Percentiles rank a stretch among this genome's conserved stretches.
These are phyloP conservation scores for Tetrapyrgos nigripes DNA, from an alignment of 1,284 basidiomycete species.

Conservation along the genomic window DNA sequence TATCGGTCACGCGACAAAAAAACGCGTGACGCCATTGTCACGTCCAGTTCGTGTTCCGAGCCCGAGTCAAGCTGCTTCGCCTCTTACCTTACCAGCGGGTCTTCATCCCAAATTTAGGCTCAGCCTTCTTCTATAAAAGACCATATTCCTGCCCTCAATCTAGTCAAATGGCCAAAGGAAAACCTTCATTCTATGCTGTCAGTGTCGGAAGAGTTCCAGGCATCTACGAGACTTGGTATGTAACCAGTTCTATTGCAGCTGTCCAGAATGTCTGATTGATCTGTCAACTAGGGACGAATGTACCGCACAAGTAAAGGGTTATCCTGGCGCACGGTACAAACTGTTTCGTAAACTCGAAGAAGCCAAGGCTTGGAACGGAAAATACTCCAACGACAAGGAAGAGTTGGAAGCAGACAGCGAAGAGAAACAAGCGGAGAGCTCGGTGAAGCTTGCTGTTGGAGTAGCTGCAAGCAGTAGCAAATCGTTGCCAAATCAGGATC, in stretches of 20 bases:
- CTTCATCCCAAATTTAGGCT: too few species aligned
- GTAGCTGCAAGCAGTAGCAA: not conserved
- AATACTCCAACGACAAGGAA: not conserved
- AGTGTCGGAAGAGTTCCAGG: conserved; percentile 40
- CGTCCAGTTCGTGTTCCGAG: too few species aligned
- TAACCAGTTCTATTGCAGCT: not conserved
- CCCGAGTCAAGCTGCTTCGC: too few species aligned
- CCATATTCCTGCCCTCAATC: not conserved
- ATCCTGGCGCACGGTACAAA: conserved; percentile 52
- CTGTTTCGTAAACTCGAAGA: conserved; percentile 52
- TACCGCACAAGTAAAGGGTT: conserved; percentile 54
- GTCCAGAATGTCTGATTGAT: too few species aligned
- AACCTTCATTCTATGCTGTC: conserved; percentile 46
- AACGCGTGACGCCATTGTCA: too few species aligned
- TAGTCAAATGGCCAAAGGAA: not conserved
- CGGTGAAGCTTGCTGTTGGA: not conserved
- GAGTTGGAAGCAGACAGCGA: not conserved
- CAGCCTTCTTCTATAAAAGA: not conserved
- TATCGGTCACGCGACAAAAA: too few species aligned
- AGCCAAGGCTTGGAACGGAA: conserved; percentile 38
- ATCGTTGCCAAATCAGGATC: not conserved
- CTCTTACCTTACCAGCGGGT: too few species aligned
- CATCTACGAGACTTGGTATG: conserved; percentile 47
- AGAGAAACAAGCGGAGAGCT: not conserved
- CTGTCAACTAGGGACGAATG: conserved; percentile 46